A percentile compares a stretch with the other conserved stretches of the same genome.
phyloP scores from a whole-genome alignment of 2,329 filamentous ascomycete genomes.

The Aspergillus oerlinghausenensis region DNA sequence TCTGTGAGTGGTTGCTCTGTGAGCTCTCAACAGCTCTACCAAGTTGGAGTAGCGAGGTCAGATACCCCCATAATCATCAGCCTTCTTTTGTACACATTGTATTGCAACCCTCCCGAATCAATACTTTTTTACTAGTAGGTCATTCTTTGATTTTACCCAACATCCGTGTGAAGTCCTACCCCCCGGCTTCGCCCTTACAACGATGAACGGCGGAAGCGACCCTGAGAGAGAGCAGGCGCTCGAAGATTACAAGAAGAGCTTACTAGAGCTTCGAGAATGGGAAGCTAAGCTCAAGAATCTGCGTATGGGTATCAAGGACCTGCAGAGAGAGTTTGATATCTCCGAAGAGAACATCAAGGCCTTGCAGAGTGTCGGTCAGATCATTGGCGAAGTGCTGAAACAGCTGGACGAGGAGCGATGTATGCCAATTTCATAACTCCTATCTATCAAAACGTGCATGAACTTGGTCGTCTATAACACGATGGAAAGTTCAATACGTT shows the following conservation, averaged over 20 bases:
- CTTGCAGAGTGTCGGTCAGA: conserved; percentile 96
- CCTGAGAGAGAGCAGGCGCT: conserved; percentile 64
- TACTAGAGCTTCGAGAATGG: conserved; percentile 96
- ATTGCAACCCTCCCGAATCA: background rate
- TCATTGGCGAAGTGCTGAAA: conserved; percentile 98
- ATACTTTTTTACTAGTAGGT: background rate
- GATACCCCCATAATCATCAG: conserved; percentile 12
- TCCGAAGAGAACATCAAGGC: conserved; percentile 99
- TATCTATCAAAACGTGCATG: background rate
- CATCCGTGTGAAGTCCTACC: conserved; percentile 1
- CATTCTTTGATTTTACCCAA: background rate
- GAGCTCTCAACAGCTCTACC: conserved; percentile 28
- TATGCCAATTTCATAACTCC: conserved; percentile 46
- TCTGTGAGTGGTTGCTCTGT: conserved; percentile 5
- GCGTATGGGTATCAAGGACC: conserved; percentile 89
- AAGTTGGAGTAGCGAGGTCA: conserved; percentile 16
- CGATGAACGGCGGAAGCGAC: conserved; percentile 41
- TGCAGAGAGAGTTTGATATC: conserved; percentile 91
- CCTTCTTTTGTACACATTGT: conserved; percentile 10
- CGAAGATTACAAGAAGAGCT: conserved; percentile 71
- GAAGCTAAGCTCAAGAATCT: conserved; percentile 95
- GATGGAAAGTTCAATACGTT: background rate
- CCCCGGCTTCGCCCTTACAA: conserved; percentile 14
- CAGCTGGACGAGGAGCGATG: conserved; percentile 98
- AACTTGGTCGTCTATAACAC: background rate